Conservation (phyloP, 73 alveolate genomes). For the Paramecium primaurelia region DNA sequence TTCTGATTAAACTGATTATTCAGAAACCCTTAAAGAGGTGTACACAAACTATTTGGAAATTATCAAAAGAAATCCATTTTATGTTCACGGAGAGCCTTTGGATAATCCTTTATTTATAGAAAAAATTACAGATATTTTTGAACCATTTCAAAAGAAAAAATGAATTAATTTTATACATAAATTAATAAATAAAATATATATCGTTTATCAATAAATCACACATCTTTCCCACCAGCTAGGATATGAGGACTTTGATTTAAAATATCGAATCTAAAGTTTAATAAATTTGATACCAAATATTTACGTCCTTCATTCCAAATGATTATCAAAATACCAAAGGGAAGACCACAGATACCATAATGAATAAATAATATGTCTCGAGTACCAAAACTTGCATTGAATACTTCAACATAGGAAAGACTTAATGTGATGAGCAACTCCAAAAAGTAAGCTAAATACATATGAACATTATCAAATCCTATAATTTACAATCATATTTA, state of each 20-base stretch:
- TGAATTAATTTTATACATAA: not conserved
- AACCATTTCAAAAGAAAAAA: not conserved
- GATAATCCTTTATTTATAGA: not conserved
- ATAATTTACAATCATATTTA: not conserved
- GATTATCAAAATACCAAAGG: conserved; percentile 65
- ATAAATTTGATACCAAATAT: not conserved
- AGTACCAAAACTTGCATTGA: conserved; percentile 72
- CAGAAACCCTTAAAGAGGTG: not conserved
- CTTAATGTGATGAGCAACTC: conserved; percentile 65
- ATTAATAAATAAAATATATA: not conserved
- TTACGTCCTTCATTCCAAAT: conserved; percentile 79
- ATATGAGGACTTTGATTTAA: not conserved
- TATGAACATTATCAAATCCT: conserved; percentile 56
- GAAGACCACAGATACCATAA: conserved; percentile 74
- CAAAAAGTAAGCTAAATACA: conserved; percentile 64
- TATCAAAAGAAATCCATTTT: conserved; percentile 29
- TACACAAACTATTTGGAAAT: not conserved
- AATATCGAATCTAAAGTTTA: conserved; percentile 44
- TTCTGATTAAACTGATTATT: not conserved
- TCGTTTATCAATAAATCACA: not conserved
- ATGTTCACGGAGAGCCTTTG: conserved; percentile 23
- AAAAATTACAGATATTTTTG: not conserved
- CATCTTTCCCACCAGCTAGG: conserved; percentile 53
- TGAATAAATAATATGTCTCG: conserved; percentile 72
- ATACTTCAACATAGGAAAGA: conserved; percentile 62